Evolutionary conservation across 371 early-diverging fungal species (phyloP).

Genomic region (Gilbertella persicaria): DNA sequence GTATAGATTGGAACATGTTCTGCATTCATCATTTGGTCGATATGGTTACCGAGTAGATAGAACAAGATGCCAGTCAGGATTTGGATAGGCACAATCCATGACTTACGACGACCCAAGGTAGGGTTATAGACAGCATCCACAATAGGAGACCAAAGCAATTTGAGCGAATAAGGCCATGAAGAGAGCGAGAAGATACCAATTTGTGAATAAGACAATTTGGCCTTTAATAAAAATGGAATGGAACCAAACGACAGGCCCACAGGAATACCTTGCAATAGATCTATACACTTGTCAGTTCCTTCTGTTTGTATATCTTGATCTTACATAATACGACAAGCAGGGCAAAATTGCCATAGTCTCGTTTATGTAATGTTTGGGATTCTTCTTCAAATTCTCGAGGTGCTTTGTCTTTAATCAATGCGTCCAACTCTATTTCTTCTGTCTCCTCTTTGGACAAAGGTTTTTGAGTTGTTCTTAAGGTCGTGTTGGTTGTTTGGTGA

Average conservation of each 20-base stretch:
- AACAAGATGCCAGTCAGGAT: slow-evolving; percentile 76
- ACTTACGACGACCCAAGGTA: slow-evolving; percentile 87
- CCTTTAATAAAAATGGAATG: slow-evolving; percentile 92
- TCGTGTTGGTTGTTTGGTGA: slow-evolving; percentile 30
- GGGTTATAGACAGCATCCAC: slow-evolving; percentile 88
- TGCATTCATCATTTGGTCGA: slow-evolving; percentile 74
- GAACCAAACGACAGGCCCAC: slow-evolving; percentile 90
- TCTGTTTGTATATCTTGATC: slow-evolving; percentile 16
- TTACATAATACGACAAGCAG: slow-evolving; percentile 71
- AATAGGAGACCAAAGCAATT: slow-evolving; percentile 95
- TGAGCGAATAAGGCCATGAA: slow-evolving; percentile 92
- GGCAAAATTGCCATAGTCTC: slow-evolving; percentile 66
- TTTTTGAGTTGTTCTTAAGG: slow-evolving; percentile 32
- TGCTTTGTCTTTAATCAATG: slow-evolving; percentile 7
- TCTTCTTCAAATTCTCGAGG: neutral
- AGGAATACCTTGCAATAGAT: slow-evolving; percentile 94
- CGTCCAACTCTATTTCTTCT: slow-evolving; percentile 42
- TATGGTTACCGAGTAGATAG: slow-evolving; percentile 72
- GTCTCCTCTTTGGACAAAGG: slow-evolving; percentile 28
- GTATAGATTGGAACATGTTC: slow-evolving; percentile 64
- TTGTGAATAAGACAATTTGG: slow-evolving; percentile 86
- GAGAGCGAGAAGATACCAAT: slow-evolving; percentile 93
- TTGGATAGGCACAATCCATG: slow-evolving; percentile 98
- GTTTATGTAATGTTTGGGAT: slow-evolving; percentile 26
- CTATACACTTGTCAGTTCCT: slow-evolving; percentile 27